Evolutionary conservation across 2,329 filamentous ascomycete species (phyloP).

Genomic region (Metarhizium sp.): DNA sequence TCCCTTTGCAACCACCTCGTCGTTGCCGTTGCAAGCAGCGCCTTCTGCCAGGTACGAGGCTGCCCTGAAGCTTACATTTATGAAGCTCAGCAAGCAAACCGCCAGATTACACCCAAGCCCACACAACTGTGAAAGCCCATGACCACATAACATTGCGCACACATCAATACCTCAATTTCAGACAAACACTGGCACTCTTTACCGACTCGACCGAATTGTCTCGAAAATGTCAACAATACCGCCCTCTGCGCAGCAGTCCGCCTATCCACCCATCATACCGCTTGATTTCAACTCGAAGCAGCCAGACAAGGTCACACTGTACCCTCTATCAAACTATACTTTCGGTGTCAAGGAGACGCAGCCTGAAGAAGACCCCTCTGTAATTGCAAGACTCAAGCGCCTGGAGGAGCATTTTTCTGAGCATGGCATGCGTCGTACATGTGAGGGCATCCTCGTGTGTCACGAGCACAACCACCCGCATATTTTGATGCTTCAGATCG

Average conservation of each 20-base stretch:
- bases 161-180: neutral
- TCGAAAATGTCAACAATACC: constrained; percentile 73
- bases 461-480: constrained; percentile 99
- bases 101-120: neutral
- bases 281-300: constrained; percentile 83
- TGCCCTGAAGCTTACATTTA: neutral
- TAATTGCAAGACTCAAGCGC: constrained; percentile 82
- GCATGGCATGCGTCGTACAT: constrained; percentile 94
- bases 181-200: neutral
- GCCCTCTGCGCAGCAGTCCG: constrained; percentile 65
- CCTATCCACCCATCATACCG: constrained; percentile 67
- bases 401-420: constrained; percentile 90
- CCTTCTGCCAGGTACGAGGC: neutral
- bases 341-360: constrained; percentile 98
- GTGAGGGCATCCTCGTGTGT: constrained; percentile 93
- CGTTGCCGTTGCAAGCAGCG: neutral
- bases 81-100: neutral
- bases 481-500: constrained; percentile 97
- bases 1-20: neutral
- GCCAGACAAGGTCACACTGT: constrained; percentile 80
- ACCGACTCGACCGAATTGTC: neutral
- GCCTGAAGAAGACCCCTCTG: constrained; percentile 93
- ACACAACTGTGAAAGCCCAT: neutral
- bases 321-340: constrained; percentile 95
- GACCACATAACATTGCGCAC: neutral